Percentiles rank a stretch among this genome's conserved stretches.
phyloP scores from a whole-genome alignment of 2,329 filamentous ascomycete genomes.

The Periglandula ipomoeae region DNA sequence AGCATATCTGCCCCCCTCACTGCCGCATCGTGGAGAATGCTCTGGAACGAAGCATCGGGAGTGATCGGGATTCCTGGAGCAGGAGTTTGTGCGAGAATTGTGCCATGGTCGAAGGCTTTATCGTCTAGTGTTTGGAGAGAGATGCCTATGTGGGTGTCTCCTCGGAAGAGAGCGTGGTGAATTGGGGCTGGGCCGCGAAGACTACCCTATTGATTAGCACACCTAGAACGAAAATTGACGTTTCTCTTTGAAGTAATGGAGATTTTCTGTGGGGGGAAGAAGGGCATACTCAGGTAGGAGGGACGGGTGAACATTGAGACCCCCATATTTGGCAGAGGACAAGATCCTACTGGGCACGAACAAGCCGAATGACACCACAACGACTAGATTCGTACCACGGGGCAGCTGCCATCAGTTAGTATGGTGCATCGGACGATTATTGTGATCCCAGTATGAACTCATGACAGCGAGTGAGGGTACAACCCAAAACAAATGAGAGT shows the following conservation, averaged over 20 bases:
- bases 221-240: too few relatives aligned
- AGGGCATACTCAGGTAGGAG: slow-evolving; percentile 65
- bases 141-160: slow-evolving; percentile 57
- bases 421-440: too few relatives aligned
- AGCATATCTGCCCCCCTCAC: slow-evolving; percentile 63
- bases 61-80: slow-evolving; percentile 45
- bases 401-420: slow-evolving; percentile 44
- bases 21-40: slow-evolving; percentile 41
- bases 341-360: slow-evolving; percentile 76
- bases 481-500: neutral
- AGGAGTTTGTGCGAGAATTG: slow-evolving; percentile 62
- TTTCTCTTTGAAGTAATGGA: too few relatives aligned
- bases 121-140: slow-evolving; percentile 81
- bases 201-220: slow-evolving; percentile 29
- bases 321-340: slow-evolving; percentile 63
- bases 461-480: too few relatives aligned
- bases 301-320: slow-evolving; percentile 89
- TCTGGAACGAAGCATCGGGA: slow-evolving; percentile 31
- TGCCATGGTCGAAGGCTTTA: slow-evolving; percentile 67
- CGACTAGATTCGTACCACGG: slow-evolving; percentile 60
- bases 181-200: slow-evolving; percentile 81
- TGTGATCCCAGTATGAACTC: too few relatives aligned
- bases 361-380: slow-evolving; percentile 91
- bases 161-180: slow-evolving; percentile 67
- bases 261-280: too few relatives aligned